phyloP scores from a whole-genome alignment of 2,329 filamentous ascomycete species.

The Beauveria sp. region DNA sequence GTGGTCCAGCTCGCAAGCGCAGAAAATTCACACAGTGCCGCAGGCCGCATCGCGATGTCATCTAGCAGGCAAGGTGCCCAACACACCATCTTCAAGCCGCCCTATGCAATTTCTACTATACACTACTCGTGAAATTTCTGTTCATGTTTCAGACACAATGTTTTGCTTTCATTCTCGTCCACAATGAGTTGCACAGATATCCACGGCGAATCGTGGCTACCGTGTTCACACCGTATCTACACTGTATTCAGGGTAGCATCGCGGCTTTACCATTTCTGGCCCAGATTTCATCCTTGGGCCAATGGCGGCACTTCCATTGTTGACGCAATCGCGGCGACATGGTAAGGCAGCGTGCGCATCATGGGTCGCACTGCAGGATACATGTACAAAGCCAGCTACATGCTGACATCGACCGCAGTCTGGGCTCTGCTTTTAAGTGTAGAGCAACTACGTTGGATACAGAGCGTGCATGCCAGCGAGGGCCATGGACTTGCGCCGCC shows the following conservation, averaged over 20 bases:
- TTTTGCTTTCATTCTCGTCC: too few species aligned
- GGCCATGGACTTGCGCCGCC: too few species aligned
- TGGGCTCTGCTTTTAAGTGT: not conserved
- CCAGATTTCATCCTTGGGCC: not conserved
- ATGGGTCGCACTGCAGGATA: too few species aligned
- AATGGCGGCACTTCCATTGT: not conserved
- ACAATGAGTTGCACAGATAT: too few species aligned
- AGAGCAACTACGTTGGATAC: not conserved
- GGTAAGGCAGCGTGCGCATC: not conserved
- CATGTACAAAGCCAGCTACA: not conserved
- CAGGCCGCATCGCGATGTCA: not conserved
- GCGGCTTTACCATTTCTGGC: constrained; percentile 3
- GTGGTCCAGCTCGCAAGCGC: not conserved
- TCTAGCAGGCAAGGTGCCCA: too few species aligned
- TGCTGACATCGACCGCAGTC: not conserved
- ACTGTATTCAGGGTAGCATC: constrained; percentile 9
- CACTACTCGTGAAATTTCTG: too few species aligned
- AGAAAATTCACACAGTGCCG: constrained; percentile 9
- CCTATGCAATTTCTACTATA: too few species aligned
- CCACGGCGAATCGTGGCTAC: too few species aligned
- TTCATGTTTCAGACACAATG: too few species aligned
- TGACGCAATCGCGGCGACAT: constrained; percentile 3
- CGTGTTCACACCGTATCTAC: not conserved
- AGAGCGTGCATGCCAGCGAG: too few species aligned
- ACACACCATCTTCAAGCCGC: too few species aligned